Evolutionary conservation across 768 basidiomycete species (phyloP), one percentile per base, ranked within the genome.

Genomic region (Termitomyces sp.): DNA sequence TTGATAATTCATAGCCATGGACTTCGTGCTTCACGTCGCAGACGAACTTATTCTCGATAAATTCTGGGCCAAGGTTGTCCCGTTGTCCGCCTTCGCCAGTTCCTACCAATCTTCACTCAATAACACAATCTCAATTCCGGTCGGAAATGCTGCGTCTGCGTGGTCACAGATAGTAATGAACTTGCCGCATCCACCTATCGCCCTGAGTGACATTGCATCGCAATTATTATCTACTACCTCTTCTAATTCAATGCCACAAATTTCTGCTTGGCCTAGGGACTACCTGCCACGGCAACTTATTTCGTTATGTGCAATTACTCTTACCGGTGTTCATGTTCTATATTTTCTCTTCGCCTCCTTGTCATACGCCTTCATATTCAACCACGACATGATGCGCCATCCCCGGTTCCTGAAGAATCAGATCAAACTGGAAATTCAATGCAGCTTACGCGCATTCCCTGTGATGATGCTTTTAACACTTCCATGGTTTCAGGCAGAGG

Each of bases 401-500:
- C 97, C 97, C 0, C 82, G 91, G 31, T 99, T 95, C 74, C 76
- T 97, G 45, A 87, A 91, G 67, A 84, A 94, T 66, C 97, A 99
- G 69, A 82, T 91, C 62, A 80, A 73, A 61, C 69, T 78, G 19
- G 97, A 99, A 74, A 98, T 99, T 58, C 72, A 78, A 59, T 71
- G 68, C 57, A 90, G 87, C 58, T 56, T 97, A 50, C 75, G 78
- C 44, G 85, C 91, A 0, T 95, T 96, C 67, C 95, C 94, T 0
- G 71, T 68, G 3, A 95, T 99, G 81, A 88, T 78, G 26, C 60
- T 89, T 26, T 70, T 98, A 50, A 98, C 94, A 0, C 75, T 98
- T 12, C 97, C 97, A 0, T 97, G 91, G 89, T 98, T 99, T 77
- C 75, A 91, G 65, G 90, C 79, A 10, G 97, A 99, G 69, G 91